Conservation (phyloP, 139 green algal species). For the Ettlia oleoabundans region DNA sequence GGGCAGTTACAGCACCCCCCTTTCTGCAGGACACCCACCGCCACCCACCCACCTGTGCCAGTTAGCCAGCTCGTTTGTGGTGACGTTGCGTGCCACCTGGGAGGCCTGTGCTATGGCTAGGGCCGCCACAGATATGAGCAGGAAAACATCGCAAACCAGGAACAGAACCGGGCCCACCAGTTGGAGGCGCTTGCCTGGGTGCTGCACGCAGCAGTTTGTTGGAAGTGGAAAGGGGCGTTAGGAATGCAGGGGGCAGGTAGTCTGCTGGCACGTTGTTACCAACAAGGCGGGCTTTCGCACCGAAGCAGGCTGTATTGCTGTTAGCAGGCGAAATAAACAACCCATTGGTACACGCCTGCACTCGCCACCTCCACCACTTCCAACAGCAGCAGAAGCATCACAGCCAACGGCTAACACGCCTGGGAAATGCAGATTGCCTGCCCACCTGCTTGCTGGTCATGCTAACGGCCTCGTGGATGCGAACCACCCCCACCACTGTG, state of each 20-base stretch:
- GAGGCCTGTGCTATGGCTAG: constrained; percentile 81
- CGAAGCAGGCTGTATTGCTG: no score
- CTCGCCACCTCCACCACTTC: neutral
- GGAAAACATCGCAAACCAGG: constrained; percentile 78
- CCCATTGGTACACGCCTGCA: no score
- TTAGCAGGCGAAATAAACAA: no score
- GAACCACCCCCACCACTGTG: constrained; percentile 54
- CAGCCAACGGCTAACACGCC: no score
- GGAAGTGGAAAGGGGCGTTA: neutral
- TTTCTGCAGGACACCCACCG: no score
- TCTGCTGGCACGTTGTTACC: neutral
- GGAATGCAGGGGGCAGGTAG: neutral
- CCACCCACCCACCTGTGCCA: constrained; percentile 83
- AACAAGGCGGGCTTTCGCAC: neutral
- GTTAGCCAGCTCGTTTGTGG: constrained; percentile 97
- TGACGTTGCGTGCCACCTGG: constrained; percentile 89
- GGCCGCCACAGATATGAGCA: constrained; percentile 82
- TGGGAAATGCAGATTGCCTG: no score
- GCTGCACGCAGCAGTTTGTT: neutral
- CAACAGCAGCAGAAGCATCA: neutral
- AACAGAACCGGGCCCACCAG: constrained; percentile 70
- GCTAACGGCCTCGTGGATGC: constrained; percentile 34
- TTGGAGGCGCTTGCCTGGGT: neutral
- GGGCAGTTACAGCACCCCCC: no score
- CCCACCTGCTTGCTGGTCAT: neutral